Conservation (phyloP, 129 eudicot genomes). For the Ambrosia trifida region DNA sequence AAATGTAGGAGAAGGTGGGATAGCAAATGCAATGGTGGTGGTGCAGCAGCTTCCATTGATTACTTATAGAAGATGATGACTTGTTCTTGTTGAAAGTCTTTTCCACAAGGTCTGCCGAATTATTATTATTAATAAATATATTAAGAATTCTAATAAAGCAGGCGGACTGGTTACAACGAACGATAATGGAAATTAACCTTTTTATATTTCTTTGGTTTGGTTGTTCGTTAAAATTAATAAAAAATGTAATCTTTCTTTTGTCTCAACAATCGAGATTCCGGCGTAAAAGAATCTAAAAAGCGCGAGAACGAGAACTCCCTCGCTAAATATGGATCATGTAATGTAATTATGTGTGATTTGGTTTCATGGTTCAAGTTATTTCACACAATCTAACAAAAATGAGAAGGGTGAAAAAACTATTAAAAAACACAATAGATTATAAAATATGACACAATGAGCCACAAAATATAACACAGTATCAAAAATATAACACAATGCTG, state of each 20-base stretch:
- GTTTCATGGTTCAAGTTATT: no score
- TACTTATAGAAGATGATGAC: neutral
- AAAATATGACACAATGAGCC: no score
- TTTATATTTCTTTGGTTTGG: neutral
- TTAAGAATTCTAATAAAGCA: constrained; percentile 4
- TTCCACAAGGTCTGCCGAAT: constrained; percentile 11
- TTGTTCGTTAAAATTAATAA: neutral
- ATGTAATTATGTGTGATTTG: no score
- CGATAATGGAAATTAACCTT: neutral
- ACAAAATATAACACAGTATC: no score
- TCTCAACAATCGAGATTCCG: constrained; percentile 18
- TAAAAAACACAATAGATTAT: no score
- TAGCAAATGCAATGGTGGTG: neutral
- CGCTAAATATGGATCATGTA: constrained; percentile 15
- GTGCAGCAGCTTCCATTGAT: constrained; percentile 10
- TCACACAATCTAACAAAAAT: no score
- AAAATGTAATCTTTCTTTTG: constrained; percentile 21
- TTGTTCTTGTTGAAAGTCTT: neutral
- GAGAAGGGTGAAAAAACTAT: no score
- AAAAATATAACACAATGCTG: no score
- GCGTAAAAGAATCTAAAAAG: neutral
- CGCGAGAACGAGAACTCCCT: neutral
- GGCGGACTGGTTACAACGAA: constrained; percentile 1
- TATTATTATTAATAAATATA: no score
- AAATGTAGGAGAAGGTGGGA: constrained; percentile 22